Percentiles rank a stretch among this genome's conserved stretches.
Conservation (phyloP, 305 asterid genomes). For the Rubia occidens region DNA sequence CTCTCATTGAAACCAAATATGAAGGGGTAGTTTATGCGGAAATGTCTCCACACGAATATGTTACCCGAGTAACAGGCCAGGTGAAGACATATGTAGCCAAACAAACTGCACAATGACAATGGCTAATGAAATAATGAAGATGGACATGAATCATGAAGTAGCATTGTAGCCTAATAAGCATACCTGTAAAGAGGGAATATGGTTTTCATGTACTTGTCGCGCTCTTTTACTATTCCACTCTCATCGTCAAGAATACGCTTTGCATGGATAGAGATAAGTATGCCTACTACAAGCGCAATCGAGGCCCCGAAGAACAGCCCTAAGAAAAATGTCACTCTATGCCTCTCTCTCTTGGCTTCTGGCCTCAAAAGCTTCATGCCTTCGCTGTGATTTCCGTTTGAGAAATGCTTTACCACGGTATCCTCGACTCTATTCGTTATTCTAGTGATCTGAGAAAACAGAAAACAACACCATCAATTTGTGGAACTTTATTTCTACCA, state of each 20-base stretch:
- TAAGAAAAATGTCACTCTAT: slow-evolving; percentile 54
- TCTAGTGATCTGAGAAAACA: slow-evolving; percentile 38
- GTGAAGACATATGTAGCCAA: slow-evolving; percentile 58
- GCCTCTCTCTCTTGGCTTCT: slow-evolving; percentile 51
- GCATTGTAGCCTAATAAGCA: not conserved
- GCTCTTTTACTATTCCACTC: not conserved
- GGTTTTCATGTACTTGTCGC: slow-evolving; percentile 40
- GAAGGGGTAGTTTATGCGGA: slow-evolving; percentile 66
- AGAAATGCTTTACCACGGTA: slow-evolving; percentile 60
- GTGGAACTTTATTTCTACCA: not conserved
- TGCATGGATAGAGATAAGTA: slow-evolving; percentile 33
- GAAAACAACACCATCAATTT: not conserved
- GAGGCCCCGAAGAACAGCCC: slow-evolving; percentile 66
- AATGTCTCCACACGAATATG: slow-evolving; percentile 65
- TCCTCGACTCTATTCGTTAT: slow-evolving; percentile 56
- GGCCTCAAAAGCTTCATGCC: slow-evolving; percentile 65
- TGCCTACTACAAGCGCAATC: slow-evolving; percentile 40
- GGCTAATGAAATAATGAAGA: not conserved
- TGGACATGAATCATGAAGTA: not conserved
- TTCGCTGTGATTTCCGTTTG: slow-evolving; percentile 67
- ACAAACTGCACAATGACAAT: slow-evolving; percentile 35
- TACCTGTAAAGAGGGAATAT: slow-evolving; percentile 76
- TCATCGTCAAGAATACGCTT: slow-evolving; percentile 34
- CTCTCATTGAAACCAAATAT: slow-evolving; percentile 63
- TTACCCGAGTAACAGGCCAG: slow-evolving; percentile 59